Evolutionary conservation across 208 protist species (phyloP), one percentile per base, ranked within the genome.

Genomic region (Novymonas esmeraldas): DNA sequence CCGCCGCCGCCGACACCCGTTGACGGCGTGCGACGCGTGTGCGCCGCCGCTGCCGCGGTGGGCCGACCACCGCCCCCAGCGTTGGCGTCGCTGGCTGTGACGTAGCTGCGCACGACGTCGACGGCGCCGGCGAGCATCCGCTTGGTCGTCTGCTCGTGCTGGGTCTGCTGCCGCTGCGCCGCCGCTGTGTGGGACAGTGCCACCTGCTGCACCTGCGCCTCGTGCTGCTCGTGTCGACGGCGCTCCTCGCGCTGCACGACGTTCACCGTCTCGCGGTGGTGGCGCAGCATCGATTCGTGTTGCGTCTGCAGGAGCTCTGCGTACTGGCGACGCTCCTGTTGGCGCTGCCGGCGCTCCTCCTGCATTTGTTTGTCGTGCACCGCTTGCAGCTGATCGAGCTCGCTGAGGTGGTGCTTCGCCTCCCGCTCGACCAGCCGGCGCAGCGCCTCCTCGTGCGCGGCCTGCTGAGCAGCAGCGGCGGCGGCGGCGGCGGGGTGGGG

Each of bases 291-390:
- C 16, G 26, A 65, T 5, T 70, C 57, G 57, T 84, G 73, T 63
- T 90, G 84, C 13, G 36, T 31, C 54, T 84, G 55, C 54, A 95
- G 76, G 1, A 87, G 60, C 18, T 82, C 69, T n/a, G 58, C 65
- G 68, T 90, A 93, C 29, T 87, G 84, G 1, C 42, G 73, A 16
- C 73, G 78, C 70, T 95, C 90, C 22, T 76, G 57, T 31, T 45
- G 54, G 10, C 85, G 84, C 59, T 87, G 71, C 36, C 64, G 41
- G 13, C 68, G 41, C 57, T 92, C 87, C 24, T 87, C 74, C 36
- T 84, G 64, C 3, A 85, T 69, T 46, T 83, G 49, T 10, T 46
- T 64, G 22, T 76, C 64, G 70, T 87, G 82, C 31, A 57, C 31
- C 18, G 71, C 69, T 2, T 64, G 75, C 6, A 88, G 57, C 2